Conservation (phyloP, 2,329 filamentous ascomycete genomes). For the Shiraia sp. region DNA sequence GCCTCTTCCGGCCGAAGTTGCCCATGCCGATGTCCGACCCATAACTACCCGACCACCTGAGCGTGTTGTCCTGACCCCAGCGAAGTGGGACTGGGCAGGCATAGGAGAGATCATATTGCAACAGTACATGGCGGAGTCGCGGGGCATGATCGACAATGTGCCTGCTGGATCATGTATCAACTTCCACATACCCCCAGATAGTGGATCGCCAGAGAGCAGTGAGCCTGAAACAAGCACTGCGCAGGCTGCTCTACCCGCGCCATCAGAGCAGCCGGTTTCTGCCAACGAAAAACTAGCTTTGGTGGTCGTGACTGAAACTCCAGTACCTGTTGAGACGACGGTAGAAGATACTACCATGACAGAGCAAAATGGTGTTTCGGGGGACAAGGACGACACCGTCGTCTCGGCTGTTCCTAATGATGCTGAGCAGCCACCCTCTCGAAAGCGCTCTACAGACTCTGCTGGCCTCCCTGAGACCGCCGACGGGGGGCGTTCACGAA, state of each 20-base stretch:
- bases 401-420: conserved; percentile 28
- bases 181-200: conserved; percentile 46
- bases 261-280: conserved; percentile 7
- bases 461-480: conserved; percentile 61
- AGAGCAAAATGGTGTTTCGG: conserved; percentile 14
- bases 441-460: conserved; percentile 65
- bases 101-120: conserved; percentile 55
- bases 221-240: conserved; percentile 8
- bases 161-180: conserved; percentile 46
- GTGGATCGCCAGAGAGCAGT: conserved; percentile 21
- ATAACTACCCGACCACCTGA: conserved; percentile 36
- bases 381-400: conserved; percentile 21
- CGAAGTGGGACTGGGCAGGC: conserved; percentile 52
- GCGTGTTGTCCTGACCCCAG: conserved; percentile 38
- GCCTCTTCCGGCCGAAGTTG: conserved; percentile 42
- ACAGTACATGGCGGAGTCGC: conserved; percentile 48
- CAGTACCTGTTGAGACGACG: conserved; percentile 4
- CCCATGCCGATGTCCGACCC: conserved; percentile 17
- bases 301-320: background rate
- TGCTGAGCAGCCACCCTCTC: conserved; percentile 46
- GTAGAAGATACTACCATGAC: conserved; percentile 25
- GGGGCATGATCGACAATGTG: conserved; percentile 31
- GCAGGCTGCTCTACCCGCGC: conserved; percentile 8
- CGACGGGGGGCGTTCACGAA: conserved; percentile 61
- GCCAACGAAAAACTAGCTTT: conserved; percentile 7